Base-by-base conservation (phyloP, 306 rosid species). In the Phaseolus lunatus region DNA sequence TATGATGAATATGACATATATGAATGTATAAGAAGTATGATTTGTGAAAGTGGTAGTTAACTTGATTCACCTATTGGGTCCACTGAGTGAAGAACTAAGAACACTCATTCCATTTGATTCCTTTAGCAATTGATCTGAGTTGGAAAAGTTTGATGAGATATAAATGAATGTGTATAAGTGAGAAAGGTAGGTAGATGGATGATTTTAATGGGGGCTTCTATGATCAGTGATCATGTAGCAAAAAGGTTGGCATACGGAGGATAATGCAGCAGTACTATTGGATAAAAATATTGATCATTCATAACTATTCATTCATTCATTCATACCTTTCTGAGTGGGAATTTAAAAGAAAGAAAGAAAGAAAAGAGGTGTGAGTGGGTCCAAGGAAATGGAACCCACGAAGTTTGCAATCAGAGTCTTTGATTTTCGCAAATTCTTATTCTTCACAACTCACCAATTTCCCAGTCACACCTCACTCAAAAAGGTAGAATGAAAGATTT, bases 301-400 rank as follows among this genome's bases (percentile, higher is more conserved):
- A n/a, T n/a, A n/a, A n/a, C n/a, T n/a, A n/a, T n/a, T n/a, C n/a
- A n/a, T n/a, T n/a, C n/a, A n/a, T n/a, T n/a, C n/a, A n/a, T n/a
- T n/a, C n/a, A n/a, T n/a, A n/a, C n/a, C 81, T 86, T 85, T 76
- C 49, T 22, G 68, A 78, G 85, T 82, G 80, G 76, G 87, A 89
- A 85, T 87, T 77, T 66, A 76, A 67, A 39, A 59, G 65, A 50
- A 79, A 31, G 35, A 31, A 37, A 43, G 23, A 27, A 27, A 67
- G 44, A 79, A 20, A 35, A 72, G 44, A 79, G 41, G 70, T 72
- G 67, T 77, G 80, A 58, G 56, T 74, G 66, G 87, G 87, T 57
- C 82, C 80, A 58, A 31, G 4, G 62, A 33, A 61, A n/a, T 49
- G 70, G 79, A 67, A 23, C 54, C 86, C 82, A 83, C 65, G 65